These are phyloP conservation scores for Aspergillus floridensis DNA, from an alignment of 2,329 filamentous ascomycete species.

Conservation along the genomic window DNA sequence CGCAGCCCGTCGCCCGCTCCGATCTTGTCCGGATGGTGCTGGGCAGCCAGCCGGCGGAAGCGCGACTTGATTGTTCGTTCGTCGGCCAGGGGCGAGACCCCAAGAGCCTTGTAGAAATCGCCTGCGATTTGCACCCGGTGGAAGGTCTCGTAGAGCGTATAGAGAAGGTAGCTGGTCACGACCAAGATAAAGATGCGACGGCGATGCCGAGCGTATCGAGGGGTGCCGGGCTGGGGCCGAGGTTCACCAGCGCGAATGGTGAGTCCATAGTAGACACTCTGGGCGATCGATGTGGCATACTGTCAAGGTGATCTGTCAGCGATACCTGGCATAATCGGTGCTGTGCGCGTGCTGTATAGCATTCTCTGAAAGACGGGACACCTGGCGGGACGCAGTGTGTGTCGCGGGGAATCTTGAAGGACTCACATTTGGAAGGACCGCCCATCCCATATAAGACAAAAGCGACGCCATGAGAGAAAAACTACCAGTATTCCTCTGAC, in stretches of 20 bases:
- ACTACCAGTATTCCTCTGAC: neutral
- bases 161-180: slow-evolving; percentile 78
- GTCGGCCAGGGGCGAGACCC: slow-evolving; percentile 64
- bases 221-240: slow-evolving; percentile 66
- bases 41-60: slow-evolving; percentile 71
- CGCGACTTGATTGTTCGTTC: slow-evolving; percentile 78
- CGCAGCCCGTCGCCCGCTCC: slow-evolving; percentile 33
- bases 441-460: slow-evolving; percentile 60
- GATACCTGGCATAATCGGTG: neutral
- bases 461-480: slow-evolving; percentile 41
- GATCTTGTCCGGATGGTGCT: slow-evolving; percentile 82
- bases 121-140: slow-evolving; percentile 68
- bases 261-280: slow-evolving; percentile 80
- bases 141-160: slow-evolving; percentile 91
- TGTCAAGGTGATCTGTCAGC: slow-evolving; percentile 36
- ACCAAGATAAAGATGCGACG: slow-evolving; percentile 80
- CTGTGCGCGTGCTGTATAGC: neutral
- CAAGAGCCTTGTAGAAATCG: slow-evolving; percentile 77
- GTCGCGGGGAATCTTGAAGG: neutral
- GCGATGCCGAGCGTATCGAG: slow-evolving; percentile 69
- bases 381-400: neutral
- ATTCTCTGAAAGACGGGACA: neutral
- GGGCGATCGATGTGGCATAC: slow-evolving; percentile 74
- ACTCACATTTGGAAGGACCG: slow-evolving; percentile 60
- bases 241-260: slow-evolving; percentile 87